phyloP scores from a whole-genome alignment of 2,329 filamentous ascomycete species.

The Xylariaceae sp. region DNA sequence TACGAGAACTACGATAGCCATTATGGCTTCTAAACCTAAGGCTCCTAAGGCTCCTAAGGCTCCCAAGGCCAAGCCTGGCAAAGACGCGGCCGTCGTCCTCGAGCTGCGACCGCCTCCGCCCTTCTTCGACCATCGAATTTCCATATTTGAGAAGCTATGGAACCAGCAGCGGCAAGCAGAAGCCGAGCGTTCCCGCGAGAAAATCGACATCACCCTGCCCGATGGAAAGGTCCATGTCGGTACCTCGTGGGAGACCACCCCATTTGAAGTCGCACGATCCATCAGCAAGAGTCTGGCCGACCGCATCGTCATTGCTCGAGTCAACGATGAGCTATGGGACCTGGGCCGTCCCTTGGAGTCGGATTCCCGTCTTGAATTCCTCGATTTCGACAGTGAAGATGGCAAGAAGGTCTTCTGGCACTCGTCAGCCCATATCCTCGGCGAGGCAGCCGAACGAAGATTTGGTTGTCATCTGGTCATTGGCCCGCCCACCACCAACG shows the following conservation, averaged over 20 bases:
- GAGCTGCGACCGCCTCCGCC: background rate
- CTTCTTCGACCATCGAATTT: slow-evolving; percentile 80
- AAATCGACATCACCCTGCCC: slow-evolving; percentile 73
- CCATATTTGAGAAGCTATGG: slow-evolving; percentile 24
- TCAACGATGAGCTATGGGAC: slow-evolving; percentile 79
- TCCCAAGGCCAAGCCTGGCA: background rate
- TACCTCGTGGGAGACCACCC: slow-evolving; percentile 90
- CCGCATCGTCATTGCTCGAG: slow-evolving; percentile 83
- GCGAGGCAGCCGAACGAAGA: slow-evolving; percentile 86
- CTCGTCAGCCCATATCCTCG: slow-evolving; percentile 92
- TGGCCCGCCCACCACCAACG: slow-evolving; percentile 73
- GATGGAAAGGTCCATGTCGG: slow-evolving; percentile 73
- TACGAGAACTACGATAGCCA: no score
- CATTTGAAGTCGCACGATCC: slow-evolving; percentile 72
- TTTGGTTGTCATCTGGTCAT: slow-evolving; percentile 93
- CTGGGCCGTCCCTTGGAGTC: slow-evolving; percentile 86
- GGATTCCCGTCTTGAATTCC: slow-evolving; percentile 80
- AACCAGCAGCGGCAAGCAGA: slow-evolving; percentile 74
- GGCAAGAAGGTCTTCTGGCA: slow-evolving; percentile 98
- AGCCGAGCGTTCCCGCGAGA: slow-evolving; percentile 68
- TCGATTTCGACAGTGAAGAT: slow-evolving; percentile 73
- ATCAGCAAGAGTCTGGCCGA: slow-evolving; percentile 86
- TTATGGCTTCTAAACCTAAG: no score
- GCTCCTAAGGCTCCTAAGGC: background rate
- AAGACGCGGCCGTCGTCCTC: background rate